phyloP scores from a whole-genome alignment of 805 yeast species.

The Spencermartinsiella europaea region DNA sequence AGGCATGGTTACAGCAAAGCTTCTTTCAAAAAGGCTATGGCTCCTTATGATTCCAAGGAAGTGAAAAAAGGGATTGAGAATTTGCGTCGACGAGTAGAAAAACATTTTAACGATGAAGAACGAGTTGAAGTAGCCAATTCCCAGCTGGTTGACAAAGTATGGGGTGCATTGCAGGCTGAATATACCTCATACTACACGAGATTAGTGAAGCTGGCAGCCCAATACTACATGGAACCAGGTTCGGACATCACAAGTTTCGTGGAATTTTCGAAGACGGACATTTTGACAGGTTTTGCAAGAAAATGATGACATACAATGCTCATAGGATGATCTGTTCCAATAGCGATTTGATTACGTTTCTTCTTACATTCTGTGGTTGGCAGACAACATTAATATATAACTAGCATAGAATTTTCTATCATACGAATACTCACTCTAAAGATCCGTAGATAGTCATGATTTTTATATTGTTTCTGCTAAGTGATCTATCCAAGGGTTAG shows the following conservation, averaged over 20 bases:
- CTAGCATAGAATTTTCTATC: too few species aligned
- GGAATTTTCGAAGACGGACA: constrained; percentile 49
- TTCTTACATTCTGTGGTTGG: too few species aligned
- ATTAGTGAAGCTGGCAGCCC: constrained; percentile 50
- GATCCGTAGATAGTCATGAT: too few species aligned
- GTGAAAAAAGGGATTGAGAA: constrained; percentile 50
- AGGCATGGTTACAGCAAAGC: constrained; percentile 61
- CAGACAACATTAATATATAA: too few species aligned
- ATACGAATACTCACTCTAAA: too few species aligned
- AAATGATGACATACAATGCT: not conserved
- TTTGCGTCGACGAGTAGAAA: constrained; percentile 50
- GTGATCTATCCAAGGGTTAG: too few species aligned
- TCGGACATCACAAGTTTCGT: constrained; percentile 42
- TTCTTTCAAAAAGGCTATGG: constrained; percentile 52
- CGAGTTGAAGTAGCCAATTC: constrained; percentile 39
- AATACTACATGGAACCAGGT: constrained; percentile 42
- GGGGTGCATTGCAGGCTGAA: constrained; percentile 66
- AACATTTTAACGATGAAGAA: constrained; percentile 41
- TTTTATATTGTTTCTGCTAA: too few species aligned
- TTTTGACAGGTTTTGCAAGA: constrained; percentile 46
- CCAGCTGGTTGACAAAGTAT: constrained; percentile 53
- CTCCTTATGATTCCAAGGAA: constrained; percentile 54
- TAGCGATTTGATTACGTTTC: too few species aligned
- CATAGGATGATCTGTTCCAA: not conserved
- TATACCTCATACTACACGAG: constrained; percentile 52